Conservation (phyloP, 352 stramenopile genomes). For the Phytophthora kernoviae region DNA sequence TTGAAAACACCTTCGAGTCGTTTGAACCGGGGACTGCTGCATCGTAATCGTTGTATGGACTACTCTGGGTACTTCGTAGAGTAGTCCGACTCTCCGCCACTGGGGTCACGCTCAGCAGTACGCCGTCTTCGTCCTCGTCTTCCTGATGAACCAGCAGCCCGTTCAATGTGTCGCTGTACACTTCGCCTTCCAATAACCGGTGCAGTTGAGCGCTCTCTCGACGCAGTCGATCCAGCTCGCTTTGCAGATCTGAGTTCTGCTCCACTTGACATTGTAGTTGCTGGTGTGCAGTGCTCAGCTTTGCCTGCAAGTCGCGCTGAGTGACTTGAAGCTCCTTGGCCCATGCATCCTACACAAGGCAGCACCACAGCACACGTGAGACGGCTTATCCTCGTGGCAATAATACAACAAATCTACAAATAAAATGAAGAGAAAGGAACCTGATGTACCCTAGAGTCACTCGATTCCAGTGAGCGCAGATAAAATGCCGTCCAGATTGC, state of each 20-base stretch:
- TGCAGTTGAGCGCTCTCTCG: constrained; percentile 64
- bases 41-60: constrained; percentile 1
- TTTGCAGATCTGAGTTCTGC: constrained; percentile 76
- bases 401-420: background rate
- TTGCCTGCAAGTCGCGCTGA: constrained; percentile 74
- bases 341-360: constrained; percentile 69
- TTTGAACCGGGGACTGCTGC: constrained; percentile 1
- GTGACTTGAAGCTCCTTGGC: constrained; percentile 82
- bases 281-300: constrained; percentile 68
- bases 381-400: background rate
- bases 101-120: constrained; percentile 74
- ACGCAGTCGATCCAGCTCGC: constrained; percentile 69
- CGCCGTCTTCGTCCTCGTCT: constrained; percentile 72
- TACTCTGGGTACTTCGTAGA: constrained; percentile 20
- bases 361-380: constrained; percentile 16
- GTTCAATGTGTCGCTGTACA: constrained; percentile 69
- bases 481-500: constrained; percentile 87
- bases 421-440: constrained; percentile 37
- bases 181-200: constrained; percentile 67
- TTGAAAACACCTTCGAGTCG: constrained; percentile 32
- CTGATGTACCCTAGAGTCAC: constrained; percentile 79
- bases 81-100: constrained; percentile 29
- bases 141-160: constrained; percentile 80
- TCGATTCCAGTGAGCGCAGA: constrained; percentile 81
- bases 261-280: constrained; percentile 73